phyloP scores from a whole-genome alignment of 257 asterid genomes.

The Nicotiana undulata region DNA sequence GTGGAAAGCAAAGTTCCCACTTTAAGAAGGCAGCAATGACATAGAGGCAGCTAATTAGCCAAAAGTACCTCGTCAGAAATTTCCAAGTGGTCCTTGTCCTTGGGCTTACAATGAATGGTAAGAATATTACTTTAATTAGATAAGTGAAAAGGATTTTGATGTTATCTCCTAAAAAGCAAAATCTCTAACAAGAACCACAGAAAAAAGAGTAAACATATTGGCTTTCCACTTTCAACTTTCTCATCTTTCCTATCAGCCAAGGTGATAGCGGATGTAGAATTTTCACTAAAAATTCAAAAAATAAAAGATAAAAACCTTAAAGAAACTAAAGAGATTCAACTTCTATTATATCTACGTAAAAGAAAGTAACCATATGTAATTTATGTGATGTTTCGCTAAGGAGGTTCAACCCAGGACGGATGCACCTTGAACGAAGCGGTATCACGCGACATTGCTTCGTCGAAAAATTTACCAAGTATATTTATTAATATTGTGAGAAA shows the following conservation, averaged over 20 bases:
- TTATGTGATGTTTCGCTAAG: too few species aligned
- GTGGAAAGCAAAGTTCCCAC: background rate
- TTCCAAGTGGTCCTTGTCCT: conserved; percentile 10
- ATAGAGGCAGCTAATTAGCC: background rate
- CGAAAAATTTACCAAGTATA: too few species aligned
- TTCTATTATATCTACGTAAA: too few species aligned
- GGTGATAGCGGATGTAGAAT: background rate
- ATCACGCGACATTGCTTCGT: too few species aligned
- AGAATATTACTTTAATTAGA: background rate
- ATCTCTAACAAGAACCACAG: background rate
- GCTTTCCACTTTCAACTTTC: background rate
- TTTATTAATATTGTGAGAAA: too few species aligned
- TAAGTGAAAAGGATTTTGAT: background rate
- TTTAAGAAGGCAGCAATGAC: background rate
- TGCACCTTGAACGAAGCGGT: too few species aligned
- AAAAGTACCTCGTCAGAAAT: background rate
- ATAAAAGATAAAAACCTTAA: too few species aligned
- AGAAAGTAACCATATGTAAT: too few species aligned
- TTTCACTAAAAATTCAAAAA: too few species aligned
- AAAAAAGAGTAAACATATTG: background rate
- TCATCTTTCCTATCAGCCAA: background rate
- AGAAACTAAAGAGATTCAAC: too few species aligned
- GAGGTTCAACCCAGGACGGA: too few species aligned
- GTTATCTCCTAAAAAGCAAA: background rate
- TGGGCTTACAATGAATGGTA: background rate